A percentile compares a stretch with the other conserved stretches of the same genome.
phyloP scores from a whole-genome alignment of 352 stramenopile genomes.

The Phytophthora ramorum region DNA sequence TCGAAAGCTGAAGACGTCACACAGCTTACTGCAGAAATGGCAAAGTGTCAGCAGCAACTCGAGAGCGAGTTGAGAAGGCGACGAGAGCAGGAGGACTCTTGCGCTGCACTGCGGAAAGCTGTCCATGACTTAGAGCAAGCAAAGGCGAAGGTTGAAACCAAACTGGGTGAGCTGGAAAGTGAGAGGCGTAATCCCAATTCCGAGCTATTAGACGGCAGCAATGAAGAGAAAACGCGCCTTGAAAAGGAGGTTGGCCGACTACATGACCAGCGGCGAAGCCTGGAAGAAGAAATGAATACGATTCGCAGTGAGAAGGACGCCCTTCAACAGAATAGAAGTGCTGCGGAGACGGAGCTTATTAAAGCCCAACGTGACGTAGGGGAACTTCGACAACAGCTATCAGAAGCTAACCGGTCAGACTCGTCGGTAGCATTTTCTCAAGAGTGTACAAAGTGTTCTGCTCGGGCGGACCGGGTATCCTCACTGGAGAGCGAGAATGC shows the following conservation, averaged over 20 bases:
- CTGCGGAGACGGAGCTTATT: slow-evolving; percentile 8
- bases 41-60: slow-evolving; percentile 25
- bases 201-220: slow-evolving; percentile 13
- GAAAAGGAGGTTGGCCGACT: slow-evolving; percentile 39
- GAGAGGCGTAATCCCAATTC: slow-evolving; percentile 30
- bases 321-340: slow-evolving; percentile 15
- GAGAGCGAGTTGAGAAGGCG: slow-evolving; percentile 13
- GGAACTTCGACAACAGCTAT: slow-evolving; percentile 16
- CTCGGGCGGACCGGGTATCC: slow-evolving; percentile 18
- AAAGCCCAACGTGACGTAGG: slow-evolving; percentile 14
- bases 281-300: slow-evolving; percentile 30
- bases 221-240: slow-evolving; percentile 10
- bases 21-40: slow-evolving; percentile 1
- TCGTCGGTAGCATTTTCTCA: neutral
- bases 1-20: slow-evolving; percentile 15
- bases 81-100: slow-evolving; percentile 30
- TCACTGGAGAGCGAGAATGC: slow-evolving; percentile 23
- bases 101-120: slow-evolving; percentile 20
- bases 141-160: slow-evolving; percentile 15
- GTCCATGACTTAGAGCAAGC: slow-evolving; percentile 24
- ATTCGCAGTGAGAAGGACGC: slow-evolving; percentile 23
- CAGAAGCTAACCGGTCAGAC: slow-evolving; percentile 1
- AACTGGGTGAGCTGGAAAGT: slow-evolving; percentile 32
- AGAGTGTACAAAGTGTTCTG: slow-evolving; percentile 21
- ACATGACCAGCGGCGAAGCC: slow-evolving; percentile 3